Conservation (phyloP, 108 stramenopile genomes). For the Conticribra guillardii region DNA sequence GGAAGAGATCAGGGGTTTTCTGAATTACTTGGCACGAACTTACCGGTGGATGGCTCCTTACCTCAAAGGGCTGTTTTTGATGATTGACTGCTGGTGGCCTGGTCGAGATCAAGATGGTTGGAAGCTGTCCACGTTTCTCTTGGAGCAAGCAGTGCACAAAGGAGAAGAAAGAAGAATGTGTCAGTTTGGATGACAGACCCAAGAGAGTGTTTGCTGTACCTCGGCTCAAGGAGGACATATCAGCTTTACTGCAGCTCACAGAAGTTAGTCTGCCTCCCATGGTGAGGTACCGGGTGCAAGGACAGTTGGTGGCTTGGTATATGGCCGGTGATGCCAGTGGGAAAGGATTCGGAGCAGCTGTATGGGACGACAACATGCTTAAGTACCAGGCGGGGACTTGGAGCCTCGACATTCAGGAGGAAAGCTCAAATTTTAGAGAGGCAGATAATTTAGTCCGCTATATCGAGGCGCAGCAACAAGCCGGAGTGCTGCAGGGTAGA, state of each 20-base stretch:
- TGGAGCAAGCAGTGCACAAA: no score
- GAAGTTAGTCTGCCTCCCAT: background rate
- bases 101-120: constrained; percentile 43
- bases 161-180: background rate
- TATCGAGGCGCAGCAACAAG: constrained; percentile 12
- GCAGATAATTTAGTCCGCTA: constrained; percentile 24
- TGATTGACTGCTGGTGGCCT: constrained; percentile 43
- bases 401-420: background rate
- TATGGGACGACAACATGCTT: background rate
- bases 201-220: background rate
- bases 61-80: constrained; percentile 54
- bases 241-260: background rate
- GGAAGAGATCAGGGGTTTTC: constrained; percentile 39
- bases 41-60: constrained; percentile 48
- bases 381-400: constrained; percentile 24
- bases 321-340: constrained; percentile 48
- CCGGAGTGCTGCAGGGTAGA: background rate
- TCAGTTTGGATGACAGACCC: background rate
- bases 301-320: background rate
- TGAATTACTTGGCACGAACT: constrained; percentile 46
- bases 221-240: background rate
- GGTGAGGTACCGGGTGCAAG: background rate
- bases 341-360: constrained; percentile 27
- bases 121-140: constrained; percentile 3
- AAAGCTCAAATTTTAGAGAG: constrained; percentile 42